Conservation (phyloP, 148 eudicot genomes). For the Talinum fruticosum region DNA sequence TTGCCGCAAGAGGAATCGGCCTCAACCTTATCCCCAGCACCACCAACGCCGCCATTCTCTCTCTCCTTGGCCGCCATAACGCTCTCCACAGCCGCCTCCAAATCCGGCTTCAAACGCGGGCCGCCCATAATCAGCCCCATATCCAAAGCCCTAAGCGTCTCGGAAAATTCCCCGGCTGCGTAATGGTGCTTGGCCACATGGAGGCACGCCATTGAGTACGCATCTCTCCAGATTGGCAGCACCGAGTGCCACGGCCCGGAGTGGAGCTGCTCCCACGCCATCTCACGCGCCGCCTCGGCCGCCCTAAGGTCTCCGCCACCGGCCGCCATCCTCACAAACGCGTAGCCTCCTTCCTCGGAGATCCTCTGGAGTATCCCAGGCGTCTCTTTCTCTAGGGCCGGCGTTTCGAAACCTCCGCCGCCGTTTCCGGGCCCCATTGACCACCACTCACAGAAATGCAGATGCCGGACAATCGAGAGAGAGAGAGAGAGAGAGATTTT, state of each 20-base stretch:
- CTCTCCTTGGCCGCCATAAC: constrained; percentile 26
- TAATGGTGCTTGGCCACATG: constrained; percentile 56
- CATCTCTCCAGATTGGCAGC: constrained; percentile 80
- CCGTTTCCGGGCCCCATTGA: constrained; percentile 11
- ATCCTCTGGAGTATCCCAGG: constrained; percentile 42
- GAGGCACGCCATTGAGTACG: constrained; percentile 83
- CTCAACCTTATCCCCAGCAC: neutral
- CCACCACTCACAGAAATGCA: neutral
- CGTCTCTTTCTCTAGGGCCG: constrained; percentile 39
- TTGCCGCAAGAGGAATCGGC: neutral
- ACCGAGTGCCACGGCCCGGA: constrained; percentile 91
- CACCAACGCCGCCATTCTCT: neutral
- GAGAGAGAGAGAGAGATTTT: neutral
- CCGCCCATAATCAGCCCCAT: constrained; percentile 98
- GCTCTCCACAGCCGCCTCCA: constrained; percentile 43
- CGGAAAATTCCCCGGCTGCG: constrained; percentile 38
- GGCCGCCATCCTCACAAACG: constrained; percentile 53
- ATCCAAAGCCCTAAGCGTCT: constrained; percentile 61
- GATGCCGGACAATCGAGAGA: neutral
- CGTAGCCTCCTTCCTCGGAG: constrained; percentile 77
- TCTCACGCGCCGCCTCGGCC: constrained; percentile 85
- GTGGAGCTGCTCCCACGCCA: constrained; percentile 99
- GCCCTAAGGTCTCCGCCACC: constrained; percentile 24
- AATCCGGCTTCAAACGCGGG: constrained; percentile 41
- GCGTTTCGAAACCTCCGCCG: constrained; percentile 36